Evolutionary conservation across 2,329 filamentous ascomycete species (phyloP).

Genomic region (Penicillium expansum): DNA sequence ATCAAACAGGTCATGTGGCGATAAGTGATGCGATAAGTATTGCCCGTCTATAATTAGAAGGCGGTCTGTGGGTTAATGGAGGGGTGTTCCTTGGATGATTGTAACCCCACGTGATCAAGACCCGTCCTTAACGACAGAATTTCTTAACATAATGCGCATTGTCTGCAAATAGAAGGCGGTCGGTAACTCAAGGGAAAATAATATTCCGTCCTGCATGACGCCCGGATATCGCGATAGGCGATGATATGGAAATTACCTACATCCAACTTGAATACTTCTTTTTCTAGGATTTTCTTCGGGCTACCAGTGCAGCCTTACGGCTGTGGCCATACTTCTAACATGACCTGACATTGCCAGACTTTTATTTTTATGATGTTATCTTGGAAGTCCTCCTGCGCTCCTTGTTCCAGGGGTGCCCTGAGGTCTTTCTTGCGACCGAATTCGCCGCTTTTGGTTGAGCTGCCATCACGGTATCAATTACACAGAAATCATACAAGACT

Average conservation of each 20-base stretch:
- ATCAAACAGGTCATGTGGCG: background rate
- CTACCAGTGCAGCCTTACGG: constrained; percentile 10
- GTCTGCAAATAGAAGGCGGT: constrained; percentile 13
- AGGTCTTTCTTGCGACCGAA: constrained; percentile 28
- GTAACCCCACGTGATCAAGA: background rate
- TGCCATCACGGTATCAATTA: constrained; percentile 14
- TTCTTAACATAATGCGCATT: background rate
- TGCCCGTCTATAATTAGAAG: background rate
- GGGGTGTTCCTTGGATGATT: background rate
- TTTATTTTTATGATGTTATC: constrained; percentile 21
- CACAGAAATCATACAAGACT: constrained; percentile 15
- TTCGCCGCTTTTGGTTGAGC: constrained; percentile 16
- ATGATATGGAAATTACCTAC: constrained; percentile 18
- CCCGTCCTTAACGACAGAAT: background rate
- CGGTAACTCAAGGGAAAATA: background rate
- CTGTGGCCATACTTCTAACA: constrained; percentile 19
- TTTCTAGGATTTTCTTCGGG: background rate
- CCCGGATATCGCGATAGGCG: constrained; percentile 23
- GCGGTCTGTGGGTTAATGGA: background rate
- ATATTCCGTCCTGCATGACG: constrained; percentile 23
- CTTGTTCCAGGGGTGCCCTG: constrained; percentile 32
- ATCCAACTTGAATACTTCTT: background rate
- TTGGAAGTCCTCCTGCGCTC: constrained; percentile 29
- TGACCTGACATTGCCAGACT: constrained; percentile 19
- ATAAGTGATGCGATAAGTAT: background rate